Base-by-base conservation (phyloP, 495 filamentous ascomycete species). In the Penicillium lagena region DNA sequence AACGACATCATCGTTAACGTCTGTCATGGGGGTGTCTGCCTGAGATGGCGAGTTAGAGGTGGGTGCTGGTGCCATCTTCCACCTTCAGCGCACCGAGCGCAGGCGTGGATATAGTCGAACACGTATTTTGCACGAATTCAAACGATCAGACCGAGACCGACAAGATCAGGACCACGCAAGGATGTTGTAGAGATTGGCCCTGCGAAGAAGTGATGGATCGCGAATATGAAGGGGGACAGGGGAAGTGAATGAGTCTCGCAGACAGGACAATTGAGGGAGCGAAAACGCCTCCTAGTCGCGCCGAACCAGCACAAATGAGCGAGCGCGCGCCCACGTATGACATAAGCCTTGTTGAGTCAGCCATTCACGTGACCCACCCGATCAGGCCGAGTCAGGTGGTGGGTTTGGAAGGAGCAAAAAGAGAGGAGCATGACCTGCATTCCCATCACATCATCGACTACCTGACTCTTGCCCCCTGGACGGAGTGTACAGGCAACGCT, bases 41-140 rank as follows among this genome's bases (percentile, higher is more conserved):
- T 74, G 71, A 30, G 71, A 76, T 12, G 71, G 70, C 13, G 69
- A 56, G 31, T 69, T 71, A 10, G 72, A 70, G 30, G 55, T 75
- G 45, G 70, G 70, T 47, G 73, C 68, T 50, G 80, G 81, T 50
- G 81, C 78, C 85, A 89, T 89, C 14, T 46, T 50, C 50, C 46
- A 47, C 56, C 13, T 50, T 50, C 35, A 29, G 64, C 55, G 64
- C 61, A 56, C 56, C 34, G n/a, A 48, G 58, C 61, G 58, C 63
- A 58, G 47, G 42, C 37, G 42, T 34, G 13, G 27, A 35, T n/a
- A 34, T 37, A 7, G 32, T 43, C n/a, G 44, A 48, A 33, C 52
- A 54, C 46, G 54, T 55, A 45, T 22, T 22, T 22, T 22, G 22
- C 22, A 22, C 3, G 22, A 22, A 22, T 22, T 22, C 22, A 3